Evolutionary conservation across 2,329 filamentous ascomycete genomes (phyloP).

Genomic region (Atkinsonella texensis): DNA sequence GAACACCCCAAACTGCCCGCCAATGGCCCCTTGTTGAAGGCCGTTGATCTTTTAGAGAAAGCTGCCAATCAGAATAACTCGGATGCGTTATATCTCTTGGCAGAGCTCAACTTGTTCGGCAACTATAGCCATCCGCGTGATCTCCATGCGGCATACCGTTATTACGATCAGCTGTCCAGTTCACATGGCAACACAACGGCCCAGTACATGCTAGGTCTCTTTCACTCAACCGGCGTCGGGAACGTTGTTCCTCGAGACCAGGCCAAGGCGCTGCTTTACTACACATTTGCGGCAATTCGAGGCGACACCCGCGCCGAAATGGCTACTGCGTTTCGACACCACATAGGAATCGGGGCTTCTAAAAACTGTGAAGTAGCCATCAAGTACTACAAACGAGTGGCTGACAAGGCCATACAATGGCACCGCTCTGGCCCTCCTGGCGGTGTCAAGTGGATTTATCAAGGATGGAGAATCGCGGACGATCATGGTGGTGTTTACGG

Average conservation of each 20-base stretch:
- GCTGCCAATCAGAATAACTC: conserved; percentile 48
- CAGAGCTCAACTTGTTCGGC: conserved; percentile 93
- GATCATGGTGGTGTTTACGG: conserved; percentile 89
- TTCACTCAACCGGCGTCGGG: conserved; percentile 89
- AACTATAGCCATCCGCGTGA: conserved; percentile 82
- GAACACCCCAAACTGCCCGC: conserved; percentile 15
- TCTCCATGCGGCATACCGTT: conserved; percentile 64
- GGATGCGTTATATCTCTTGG: conserved; percentile 80
- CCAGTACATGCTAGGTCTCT: conserved; percentile 89
- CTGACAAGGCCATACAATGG: conserved; percentile 83
- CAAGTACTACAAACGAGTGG: conserved; percentile 83
- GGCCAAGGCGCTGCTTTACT: conserved; percentile 83
- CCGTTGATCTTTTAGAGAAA: conserved; percentile 39
- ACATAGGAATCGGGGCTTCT: conserved; percentile 72
- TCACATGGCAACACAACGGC: conserved; percentile 79
- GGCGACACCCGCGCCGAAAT: conserved; percentile 83
- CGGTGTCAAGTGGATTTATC: conserved; percentile 62
- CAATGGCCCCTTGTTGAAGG: conserved; percentile 34
- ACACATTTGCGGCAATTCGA: conserved; percentile 80
- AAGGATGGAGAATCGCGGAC: conserved; percentile 79
- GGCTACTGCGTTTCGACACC: conserved; percentile 80
- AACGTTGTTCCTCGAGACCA: conserved; percentile 73
- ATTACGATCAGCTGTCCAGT: conserved; percentile 68
- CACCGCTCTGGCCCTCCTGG: conserved; percentile 84
- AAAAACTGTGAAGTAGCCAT: conserved; percentile 77